Conservation (phyloP, 2,329 filamentous ascomycete species). For the Talaromyces sp. region DNA sequence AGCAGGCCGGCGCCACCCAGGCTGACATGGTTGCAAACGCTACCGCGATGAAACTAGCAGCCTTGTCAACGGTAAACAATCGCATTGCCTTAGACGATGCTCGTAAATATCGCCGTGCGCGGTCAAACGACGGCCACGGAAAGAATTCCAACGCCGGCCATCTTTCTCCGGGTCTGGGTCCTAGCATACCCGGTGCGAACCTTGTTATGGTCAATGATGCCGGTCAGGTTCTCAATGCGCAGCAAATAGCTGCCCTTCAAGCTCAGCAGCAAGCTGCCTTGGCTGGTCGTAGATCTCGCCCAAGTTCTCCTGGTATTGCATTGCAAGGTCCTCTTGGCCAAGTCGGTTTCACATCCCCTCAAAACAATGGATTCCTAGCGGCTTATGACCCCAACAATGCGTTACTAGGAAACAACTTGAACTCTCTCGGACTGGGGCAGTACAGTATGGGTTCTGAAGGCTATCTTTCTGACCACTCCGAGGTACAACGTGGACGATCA, state of each 20-base stretch:
- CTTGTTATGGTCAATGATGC: slow-evolving; percentile 94
- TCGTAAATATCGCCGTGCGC: slow-evolving; percentile 87
- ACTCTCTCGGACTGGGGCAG: slow-evolving; percentile 67
- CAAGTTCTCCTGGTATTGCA: slow-evolving; percentile 81
- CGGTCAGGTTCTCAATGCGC: slow-evolving; percentile 78
- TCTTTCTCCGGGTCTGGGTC: slow-evolving; percentile 63
- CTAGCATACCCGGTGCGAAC: slow-evolving; percentile 66
- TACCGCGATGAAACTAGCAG: slow-evolving; percentile 97
- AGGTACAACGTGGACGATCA: slow-evolving; percentile 84
- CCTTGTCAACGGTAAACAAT: slow-evolving; percentile 96
- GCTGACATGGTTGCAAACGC: slow-evolving; percentile 98
- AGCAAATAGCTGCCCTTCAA: slow-evolving; percentile 80
- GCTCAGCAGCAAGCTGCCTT: slow-evolving; percentile 59
- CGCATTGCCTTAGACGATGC: slow-evolving; percentile 95
- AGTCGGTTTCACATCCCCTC: slow-evolving; percentile 77
- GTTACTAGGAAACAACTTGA: slow-evolving; percentile 69
- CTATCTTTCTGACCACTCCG: slow-evolving; percentile 90
- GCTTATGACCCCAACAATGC: slow-evolving; percentile 74
- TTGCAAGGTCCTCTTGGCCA: slow-evolving; percentile 65
- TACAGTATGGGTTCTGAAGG: slow-evolving; percentile 72
- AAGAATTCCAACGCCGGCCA: slow-evolving; percentile 49
- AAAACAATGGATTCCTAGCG: slow-evolving; percentile 90
- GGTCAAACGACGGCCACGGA: slow-evolving; percentile 73
- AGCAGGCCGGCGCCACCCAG: slow-evolving; percentile 61
- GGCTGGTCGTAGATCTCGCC: slow-evolving; percentile 72